Conservation (phyloP, 768 basidiomycete species). For the Pisolithus microcarpus region DNA sequence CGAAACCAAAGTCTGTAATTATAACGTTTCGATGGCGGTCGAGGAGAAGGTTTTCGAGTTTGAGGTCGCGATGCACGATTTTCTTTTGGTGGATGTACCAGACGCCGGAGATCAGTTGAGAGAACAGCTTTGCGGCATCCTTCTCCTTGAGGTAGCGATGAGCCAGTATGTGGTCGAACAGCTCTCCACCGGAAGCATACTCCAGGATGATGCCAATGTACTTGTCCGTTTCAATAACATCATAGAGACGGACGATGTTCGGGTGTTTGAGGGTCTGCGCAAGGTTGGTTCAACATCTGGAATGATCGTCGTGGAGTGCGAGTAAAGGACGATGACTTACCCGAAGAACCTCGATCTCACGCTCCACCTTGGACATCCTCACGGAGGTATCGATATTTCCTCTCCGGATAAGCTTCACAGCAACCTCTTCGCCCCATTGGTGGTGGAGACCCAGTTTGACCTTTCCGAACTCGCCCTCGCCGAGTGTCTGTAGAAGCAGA, state of each 20-base stretch:
- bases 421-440: constrained; percentile 96
- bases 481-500: constrained; percentile 88
- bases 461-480: constrained; percentile 98
- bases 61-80: constrained; percentile 98
- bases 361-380: constrained; percentile 90
- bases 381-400: constrained; percentile 84
- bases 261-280: constrained; percentile 87
- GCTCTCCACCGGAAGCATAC: constrained; percentile 95
- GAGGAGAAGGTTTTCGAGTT: constrained; percentile 94
- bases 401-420: constrained; percentile 91
- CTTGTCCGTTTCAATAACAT: constrained; percentile 98
- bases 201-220: constrained; percentile 99
- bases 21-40: constrained; percentile 98
- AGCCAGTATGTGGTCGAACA: constrained; percentile 98
- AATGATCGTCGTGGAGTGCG: neutral
- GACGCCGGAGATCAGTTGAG: constrained; percentile 96
- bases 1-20: constrained; percentile 99
- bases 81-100: constrained; percentile 99
- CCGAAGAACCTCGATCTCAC: constrained; percentile 95
- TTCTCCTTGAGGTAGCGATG: constrained; percentile 93
- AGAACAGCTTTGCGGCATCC: constrained; percentile 93
- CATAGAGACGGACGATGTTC: constrained; percentile 96
- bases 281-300: constrained; percentile 9
- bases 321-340: constrained; percentile 40
- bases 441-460: constrained; percentile 95